Evolutionary conservation across 2,329 filamentous ascomycete species (phyloP).

Genomic region (Colletotrichum caudatum): DNA sequence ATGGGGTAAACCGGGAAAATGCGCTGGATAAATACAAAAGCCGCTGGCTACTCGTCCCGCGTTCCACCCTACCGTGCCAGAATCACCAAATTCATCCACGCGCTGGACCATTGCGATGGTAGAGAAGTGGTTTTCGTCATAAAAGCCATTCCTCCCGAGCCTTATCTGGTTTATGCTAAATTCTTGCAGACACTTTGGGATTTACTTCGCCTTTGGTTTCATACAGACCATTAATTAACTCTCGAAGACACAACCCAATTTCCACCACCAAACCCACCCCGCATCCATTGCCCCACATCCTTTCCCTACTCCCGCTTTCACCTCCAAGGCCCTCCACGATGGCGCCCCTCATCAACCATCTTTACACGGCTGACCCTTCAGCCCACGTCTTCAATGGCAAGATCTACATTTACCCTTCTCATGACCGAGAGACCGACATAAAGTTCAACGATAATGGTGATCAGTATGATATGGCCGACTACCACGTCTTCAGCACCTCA

Average conservation of each 20-base stretch:
- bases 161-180: neutral
- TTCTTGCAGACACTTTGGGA: neutral
- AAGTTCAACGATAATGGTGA: conserved; percentile 86
- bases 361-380: conserved; percentile 85
- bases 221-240: neutral
- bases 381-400: conserved; percentile 82
- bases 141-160: conserved; percentile 3
- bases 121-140: conserved; percentile 14
- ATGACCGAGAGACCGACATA: conserved; percentile 82
- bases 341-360: conserved; percentile 76
- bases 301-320: neutral
- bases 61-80: conserved; percentile 39
- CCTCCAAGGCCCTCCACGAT: conserved; percentile 45
- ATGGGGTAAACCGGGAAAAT: conserved; percentile 43
- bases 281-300: conserved; percentile 7
- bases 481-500: conserved; percentile 77
- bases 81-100: conserved; percentile 31
- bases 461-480: conserved; percentile 87
- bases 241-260: conserved; percentile 8
- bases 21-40: conserved; percentile 43
- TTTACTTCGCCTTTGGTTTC: neutral
- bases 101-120: conserved; percentile 6
- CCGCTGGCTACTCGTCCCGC: conserved; percentile 40
- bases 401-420: conserved; percentile 84
- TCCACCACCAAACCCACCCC: conserved; percentile 10